A percentile compares a stretch with the other conserved stretches of the same genome.
Conservation (phyloP, 2,329 filamentous ascomycete genomes). For the Calycina herbarum region DNA sequence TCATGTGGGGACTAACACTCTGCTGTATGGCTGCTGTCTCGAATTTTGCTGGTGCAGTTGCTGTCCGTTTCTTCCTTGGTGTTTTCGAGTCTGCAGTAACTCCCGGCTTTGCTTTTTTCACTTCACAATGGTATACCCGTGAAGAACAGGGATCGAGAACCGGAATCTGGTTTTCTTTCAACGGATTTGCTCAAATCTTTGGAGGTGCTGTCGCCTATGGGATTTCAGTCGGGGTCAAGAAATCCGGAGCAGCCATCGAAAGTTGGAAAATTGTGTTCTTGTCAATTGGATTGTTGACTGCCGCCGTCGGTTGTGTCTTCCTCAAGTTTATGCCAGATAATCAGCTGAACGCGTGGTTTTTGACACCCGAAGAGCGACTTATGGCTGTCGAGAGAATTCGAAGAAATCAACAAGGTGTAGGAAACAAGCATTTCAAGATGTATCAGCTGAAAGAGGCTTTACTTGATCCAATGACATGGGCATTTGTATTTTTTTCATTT, state of each 20-base stretch:
- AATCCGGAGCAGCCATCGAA: conserved; percentile 50
- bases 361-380: conserved; percentile 45
- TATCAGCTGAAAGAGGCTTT: conserved; percentile 52
- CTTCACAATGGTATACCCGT: conserved; percentile 72
- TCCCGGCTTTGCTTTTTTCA: conserved; percentile 68
- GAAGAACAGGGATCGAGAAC: conserved; percentile 63
- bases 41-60: conserved; percentile 61
- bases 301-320: conserved; percentile 44
- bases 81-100: conserved; percentile 69
- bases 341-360: conserved; percentile 45
- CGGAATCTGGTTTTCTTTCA: conserved; percentile 69
- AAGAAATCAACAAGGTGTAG: conserved; percentile 58
- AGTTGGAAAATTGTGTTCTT: conserved; percentile 62
- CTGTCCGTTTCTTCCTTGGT: conserved; percentile 67
- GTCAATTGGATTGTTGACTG: conserved; percentile 47
- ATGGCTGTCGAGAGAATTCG: conserved; percentile 49
- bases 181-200: conserved; percentile 63
- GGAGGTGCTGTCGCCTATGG: conserved; percentile 64
- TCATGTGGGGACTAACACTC: conserved; percentile 61
- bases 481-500: conserved; percentile 47
- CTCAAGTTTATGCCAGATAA: conserved; percentile 46
- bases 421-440: conserved; percentile 53
- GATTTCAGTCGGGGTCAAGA: conserved; percentile 53
- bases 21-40: conserved; percentile 62
- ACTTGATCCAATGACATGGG: conserved; percentile 37